Percentiles rank a stretch among this genome's conserved stretches.
These are phyloP conservation scores for Epicoccum nigrum DNA, from an alignment of 2,329 filamentous ascomycete species.

Conservation along the genomic window DNA sequence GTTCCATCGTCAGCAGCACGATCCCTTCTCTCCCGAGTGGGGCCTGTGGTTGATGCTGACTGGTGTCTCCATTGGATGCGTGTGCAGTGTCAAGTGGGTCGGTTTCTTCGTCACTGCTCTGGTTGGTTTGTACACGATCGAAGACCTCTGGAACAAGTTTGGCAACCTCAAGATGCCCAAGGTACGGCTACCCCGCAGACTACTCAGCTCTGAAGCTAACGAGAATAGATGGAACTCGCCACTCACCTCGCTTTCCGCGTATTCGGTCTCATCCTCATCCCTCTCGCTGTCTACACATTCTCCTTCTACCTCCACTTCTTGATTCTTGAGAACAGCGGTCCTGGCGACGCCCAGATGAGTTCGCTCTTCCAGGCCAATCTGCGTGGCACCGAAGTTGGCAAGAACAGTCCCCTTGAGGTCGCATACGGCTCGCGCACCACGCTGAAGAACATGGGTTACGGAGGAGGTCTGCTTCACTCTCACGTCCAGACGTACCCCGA, in stretches of 20 bases:
- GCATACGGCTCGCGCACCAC: constrained; percentile 88
- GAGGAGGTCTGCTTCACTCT: constrained; percentile 92
- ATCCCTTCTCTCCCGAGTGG: constrained; percentile 91
- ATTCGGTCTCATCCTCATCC: constrained; percentile 85
- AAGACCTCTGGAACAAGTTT: constrained; percentile 98
- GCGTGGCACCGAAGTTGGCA: constrained; percentile 89
- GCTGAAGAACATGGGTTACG: constrained; percentile 99
- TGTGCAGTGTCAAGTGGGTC: constrained; percentile 98
- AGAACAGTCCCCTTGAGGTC: constrained; percentile 91
- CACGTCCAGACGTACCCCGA: constrained; percentile 96
- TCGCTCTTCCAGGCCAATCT: constrained; percentile 98
- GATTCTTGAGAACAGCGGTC: constrained; percentile 89
- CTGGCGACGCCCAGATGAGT: constrained; percentile 99
- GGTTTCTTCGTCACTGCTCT: constrained; percentile 94
- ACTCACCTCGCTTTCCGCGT: constrained; percentile 82
- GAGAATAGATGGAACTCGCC: constrained; percentile 65
- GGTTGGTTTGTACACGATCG: constrained; percentile 92
- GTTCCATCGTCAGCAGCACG: constrained; percentile 86
- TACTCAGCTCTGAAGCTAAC: constrained; percentile 23
- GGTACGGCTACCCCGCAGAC: constrained; percentile 50
- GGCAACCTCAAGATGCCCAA: constrained; percentile 90
- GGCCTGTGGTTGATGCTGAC: constrained; percentile 93
- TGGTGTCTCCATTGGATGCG: constrained; percentile 93
- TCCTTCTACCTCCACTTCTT: constrained; percentile 95
- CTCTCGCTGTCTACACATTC: constrained; percentile 89